Evolutionary conservation across 352 stramenopile genomes (phyloP), one percentile per base, ranked within the genome.

Genomic region (Globisporangium ultimum): DNA sequence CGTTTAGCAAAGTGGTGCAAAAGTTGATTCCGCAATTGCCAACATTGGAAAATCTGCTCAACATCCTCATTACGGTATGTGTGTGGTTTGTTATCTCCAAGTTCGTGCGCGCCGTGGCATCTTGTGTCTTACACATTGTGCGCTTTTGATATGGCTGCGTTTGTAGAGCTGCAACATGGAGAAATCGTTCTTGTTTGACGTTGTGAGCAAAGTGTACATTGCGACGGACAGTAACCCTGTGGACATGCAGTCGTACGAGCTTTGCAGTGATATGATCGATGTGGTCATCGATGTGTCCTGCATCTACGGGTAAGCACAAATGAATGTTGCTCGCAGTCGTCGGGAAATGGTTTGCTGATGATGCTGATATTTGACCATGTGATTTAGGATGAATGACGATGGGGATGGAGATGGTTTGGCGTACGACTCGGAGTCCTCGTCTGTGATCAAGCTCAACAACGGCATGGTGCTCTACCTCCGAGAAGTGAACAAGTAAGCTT

Each of bases 181-280:
- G 63, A 99, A 99, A 70, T 97, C 94, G 38, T 99, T 99, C 63
- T 66, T 99, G 40, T 98, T 98, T 63, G 96, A 99, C 72, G 97
- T 99, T 12, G 93, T 98, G n/a, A 98, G 88, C 76, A 99, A 99
- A 68, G 81, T 99, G 32, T 99, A 99, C 76, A 98, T 99, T 61
- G 95, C 91, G 20, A 99, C 97, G 10, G 97, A 99, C 71, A 98
- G 93, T 57, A 98, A 97, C 71, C 97, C 97, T 0, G 96, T 99
- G 1, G 97, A 99, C 74, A 98, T 98, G 95, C 92, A 95, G 72
- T 93, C 82, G 24, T 98, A 99, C 53, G 97, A 99, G 66, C 78
- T 99, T 7, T 99, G 97, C 68, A 97, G 88, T 61, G 97, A 99
- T 70, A 99, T 99, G 96, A 99, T 99, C 66, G 97, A 99, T 79